phyloP scores from a whole-genome alignment of 305 asterid genomes.

The Plantago rigida region DNA sequence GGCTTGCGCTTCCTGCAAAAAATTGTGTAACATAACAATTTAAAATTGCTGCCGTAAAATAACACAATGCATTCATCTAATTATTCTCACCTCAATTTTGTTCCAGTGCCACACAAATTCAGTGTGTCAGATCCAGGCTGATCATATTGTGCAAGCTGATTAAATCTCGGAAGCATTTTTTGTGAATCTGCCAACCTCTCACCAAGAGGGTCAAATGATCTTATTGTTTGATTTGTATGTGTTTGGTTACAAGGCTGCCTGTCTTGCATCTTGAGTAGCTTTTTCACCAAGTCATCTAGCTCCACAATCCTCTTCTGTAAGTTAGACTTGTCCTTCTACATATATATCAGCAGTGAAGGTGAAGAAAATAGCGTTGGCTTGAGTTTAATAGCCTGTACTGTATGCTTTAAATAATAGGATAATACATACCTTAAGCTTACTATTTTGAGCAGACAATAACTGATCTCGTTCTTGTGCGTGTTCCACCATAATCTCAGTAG shows the following conservation, averaged over 20 bases:
- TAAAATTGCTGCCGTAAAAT: background rate
- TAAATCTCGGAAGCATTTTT: conserved; percentile 40
- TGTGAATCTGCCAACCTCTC: conserved; percentile 44
- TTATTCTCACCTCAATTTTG: conserved; percentile 34
- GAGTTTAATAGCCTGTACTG: background rate
- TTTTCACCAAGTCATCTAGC: conserved; percentile 63
- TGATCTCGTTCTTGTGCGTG: conserved; percentile 64
- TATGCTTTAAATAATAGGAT: background rate
- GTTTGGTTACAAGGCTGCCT: conserved; percentile 32
- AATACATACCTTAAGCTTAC: conserved; percentile 59
- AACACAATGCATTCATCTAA: background rate
- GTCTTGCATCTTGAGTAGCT: conserved; percentile 37
- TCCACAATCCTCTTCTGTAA: conserved; percentile 57
- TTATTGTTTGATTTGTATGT: conserved; percentile 29
- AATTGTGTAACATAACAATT: conserved; percentile 6
- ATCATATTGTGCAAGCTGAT: conserved; percentile 37
- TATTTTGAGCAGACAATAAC: conserved; percentile 67
- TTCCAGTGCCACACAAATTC: conserved; percentile 24
- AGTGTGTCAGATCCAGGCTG: conserved; percentile 28
- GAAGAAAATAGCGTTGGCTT: conserved; percentile 18
- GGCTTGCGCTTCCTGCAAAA: conserved; percentile 28
- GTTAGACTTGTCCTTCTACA: conserved; percentile 62
- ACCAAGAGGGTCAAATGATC: conserved; percentile 34
- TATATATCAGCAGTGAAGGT: conserved; percentile 7
- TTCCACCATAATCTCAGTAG: conserved; percentile 47